Conservation (phyloP, 2,329 filamentous ascomycete species). For the Aspergillus cejpii region DNA sequence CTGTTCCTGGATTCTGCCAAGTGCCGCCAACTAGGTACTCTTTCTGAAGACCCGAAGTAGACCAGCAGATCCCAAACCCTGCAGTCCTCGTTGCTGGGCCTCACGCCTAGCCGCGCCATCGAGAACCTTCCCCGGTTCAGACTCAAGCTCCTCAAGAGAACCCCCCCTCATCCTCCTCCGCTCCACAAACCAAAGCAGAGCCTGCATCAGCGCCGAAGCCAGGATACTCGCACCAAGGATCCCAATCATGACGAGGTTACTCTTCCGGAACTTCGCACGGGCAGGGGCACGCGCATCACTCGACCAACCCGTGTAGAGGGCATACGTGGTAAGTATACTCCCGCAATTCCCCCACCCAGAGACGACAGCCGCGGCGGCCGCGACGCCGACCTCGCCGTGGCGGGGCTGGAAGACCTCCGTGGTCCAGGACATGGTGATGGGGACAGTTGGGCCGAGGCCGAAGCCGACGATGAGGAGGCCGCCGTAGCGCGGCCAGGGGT, state of each 20-base stretch:
- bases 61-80: constrained; percentile 24
- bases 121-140: constrained; percentile 13
- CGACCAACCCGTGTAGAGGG: constrained; percentile 80
- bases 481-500: constrained; percentile 77
- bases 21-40: too few species aligned
- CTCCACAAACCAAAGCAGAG: constrained; percentile 50
- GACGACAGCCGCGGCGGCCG: constrained; percentile 75
- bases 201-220: constrained; percentile 58
- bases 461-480: constrained; percentile 87
- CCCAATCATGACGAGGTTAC: constrained; percentile 81
- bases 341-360: constrained; percentile 82
- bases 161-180: constrained; percentile 7
- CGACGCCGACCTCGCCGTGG: constrained; percentile 85
- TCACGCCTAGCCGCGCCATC: constrained; percentile 35
- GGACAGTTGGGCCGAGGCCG: constrained; percentile 81
- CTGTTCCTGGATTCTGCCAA: too few species aligned
- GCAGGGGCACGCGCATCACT: constrained; percentile 61
- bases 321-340: constrained; percentile 80
- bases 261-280: constrained; percentile 66
- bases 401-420: constrained; percentile 83
- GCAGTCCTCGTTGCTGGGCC: constrained; percentile 32
- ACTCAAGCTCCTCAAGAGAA: background rate
- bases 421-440: constrained; percentile 91
- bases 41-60: constrained; percentile 6
- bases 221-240: constrained; percentile 73